A percentile compares a stretch with the other conserved stretches of the same genome.
phyloP scores from a whole-genome alignment of 441 rosid genomes.

The Manihot esculenta region DNA sequence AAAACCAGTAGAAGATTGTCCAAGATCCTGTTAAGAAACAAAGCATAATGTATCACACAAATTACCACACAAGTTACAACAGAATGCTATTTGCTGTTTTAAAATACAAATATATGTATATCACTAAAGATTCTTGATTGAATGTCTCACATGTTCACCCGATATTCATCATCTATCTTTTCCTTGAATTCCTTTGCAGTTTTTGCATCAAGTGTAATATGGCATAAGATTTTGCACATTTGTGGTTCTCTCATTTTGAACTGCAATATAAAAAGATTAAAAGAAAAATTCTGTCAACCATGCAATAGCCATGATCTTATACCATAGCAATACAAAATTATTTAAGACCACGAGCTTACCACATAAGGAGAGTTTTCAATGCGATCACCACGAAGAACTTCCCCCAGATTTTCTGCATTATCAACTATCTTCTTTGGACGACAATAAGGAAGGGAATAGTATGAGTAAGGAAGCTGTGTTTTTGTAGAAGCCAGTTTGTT shows the following conservation, averaged over 20 bases:
- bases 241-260: constrained; percentile 90
- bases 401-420: constrained; percentile 93
- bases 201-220: constrained; percentile 50
- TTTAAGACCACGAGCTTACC: constrained; percentile 37
- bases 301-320: constrained; percentile 18
- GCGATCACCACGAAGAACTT: constrained; percentile 94
- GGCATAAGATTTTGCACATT: constrained; percentile 73
- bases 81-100: background rate
- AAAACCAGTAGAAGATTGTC: constrained; percentile 94
- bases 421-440: constrained; percentile 61
- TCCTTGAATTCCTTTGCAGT: constrained; percentile 66
- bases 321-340: background rate
- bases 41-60: constrained; percentile 17
- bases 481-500: constrained; percentile 89
- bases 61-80: background rate
- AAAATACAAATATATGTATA: background rate
- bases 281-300: constrained; percentile 20
- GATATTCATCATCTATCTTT: constrained; percentile 82
- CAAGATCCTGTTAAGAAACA: constrained; percentile 63
- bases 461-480: constrained; percentile 91
- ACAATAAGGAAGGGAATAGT: constrained; percentile 75
- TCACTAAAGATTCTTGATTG: background rate
- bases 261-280: too few relatives aligned
- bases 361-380: constrained; percentile 91
- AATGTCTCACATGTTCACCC: constrained; percentile 73